Evolutionary conservation across 192 early-diverging fungal species (phyloP), one percentile per base, ranked within the genome.

Genomic region (Umbelopsis sp.): DNA sequence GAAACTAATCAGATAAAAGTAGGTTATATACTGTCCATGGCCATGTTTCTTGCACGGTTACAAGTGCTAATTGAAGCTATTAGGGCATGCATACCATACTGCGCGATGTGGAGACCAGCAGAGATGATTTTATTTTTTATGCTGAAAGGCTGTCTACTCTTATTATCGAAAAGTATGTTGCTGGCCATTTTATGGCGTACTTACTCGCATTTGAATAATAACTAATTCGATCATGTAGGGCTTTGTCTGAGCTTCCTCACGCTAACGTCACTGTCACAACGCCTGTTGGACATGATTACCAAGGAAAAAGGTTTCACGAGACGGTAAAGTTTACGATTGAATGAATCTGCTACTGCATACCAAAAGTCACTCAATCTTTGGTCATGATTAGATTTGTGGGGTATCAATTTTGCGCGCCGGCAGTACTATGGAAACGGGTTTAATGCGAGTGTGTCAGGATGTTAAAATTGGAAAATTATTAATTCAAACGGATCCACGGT

Each of bases 41-140:
- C 27, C 27, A 30, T 30, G 27, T 30, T 1, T 30, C 3, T 30
- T 30, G 27, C 27, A 30, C 27, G 3, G 3, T 3, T 12, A 4
- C 15, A 33, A 22, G 5, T 61, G 20, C 8, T 15, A 46, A 66
- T 18, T 46, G 15, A 20, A 64, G 21, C 27, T 20, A 9, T 23
- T 67, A 87, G 84, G 90, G 89, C 9, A 85, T 96, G 67, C 93
- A 93, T 61, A 97, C 95, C 20, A 93, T 93, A 35, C 85, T 97
- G 13, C 85, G 93, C 33, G 89, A 95, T 74, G 71, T 81, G 48
- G 77, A 73, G 16, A 93, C 92, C 0, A 80, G 81, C 20, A 86
- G 93, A 55, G 86, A 90, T 66, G 93, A 98, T 73, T 96, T 98
- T 81, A 89, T 95, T 49, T 98, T 96, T 72, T 94, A 94, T 76